phyloP scores from a whole-genome alignment of 192 early-diverging fungal species.

The Coemansia sp. region DNA sequence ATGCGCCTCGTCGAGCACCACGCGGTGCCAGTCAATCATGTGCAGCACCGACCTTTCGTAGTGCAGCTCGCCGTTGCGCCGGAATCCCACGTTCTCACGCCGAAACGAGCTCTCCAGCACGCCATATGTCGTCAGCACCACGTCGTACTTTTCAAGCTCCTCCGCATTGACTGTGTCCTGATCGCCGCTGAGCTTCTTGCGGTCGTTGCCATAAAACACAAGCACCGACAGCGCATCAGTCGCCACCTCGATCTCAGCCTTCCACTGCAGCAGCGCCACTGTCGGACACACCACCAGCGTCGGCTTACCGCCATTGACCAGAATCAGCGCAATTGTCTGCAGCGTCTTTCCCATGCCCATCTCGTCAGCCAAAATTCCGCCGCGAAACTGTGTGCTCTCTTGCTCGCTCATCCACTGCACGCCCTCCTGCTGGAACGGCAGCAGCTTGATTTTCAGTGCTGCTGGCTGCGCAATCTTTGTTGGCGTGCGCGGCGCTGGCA shows the following conservation, averaged over 20 bases:
- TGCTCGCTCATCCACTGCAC: slow-evolving; percentile 82
- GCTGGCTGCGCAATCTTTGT: slow-evolving; percentile 61
- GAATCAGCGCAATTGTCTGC: slow-evolving; percentile 81
- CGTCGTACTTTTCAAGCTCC: slow-evolving; percentile 66
- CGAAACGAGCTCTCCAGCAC: slow-evolving; percentile 74
- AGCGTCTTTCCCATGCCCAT: slow-evolving; percentile 98
- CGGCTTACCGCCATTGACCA: slow-evolving; percentile 62
- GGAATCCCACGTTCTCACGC: slow-evolving; percentile 70
- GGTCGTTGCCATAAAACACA: slow-evolving; percentile 75
- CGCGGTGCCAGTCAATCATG: slow-evolving; percentile 73
- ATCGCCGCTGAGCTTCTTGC: slow-evolving; percentile 55
- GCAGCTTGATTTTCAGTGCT: slow-evolving; percentile 66
- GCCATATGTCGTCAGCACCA: slow-evolving; percentile 76
- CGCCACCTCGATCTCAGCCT: slow-evolving; percentile 70
- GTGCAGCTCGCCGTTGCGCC: slow-evolving; percentile 59
- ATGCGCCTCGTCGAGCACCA: slow-evolving; percentile 87
- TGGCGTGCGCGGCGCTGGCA: slow-evolving; percentile 5
- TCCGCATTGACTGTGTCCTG: slow-evolving; percentile 10
- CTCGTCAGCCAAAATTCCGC: slow-evolving; percentile 82
- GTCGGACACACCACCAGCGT: slow-evolving; percentile 86
- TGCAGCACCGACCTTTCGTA: slow-evolving; percentile 72
- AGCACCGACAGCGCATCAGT: slow-evolving; percentile 63
- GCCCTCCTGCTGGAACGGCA: slow-evolving; percentile 89
- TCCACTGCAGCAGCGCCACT: slow-evolving; percentile 89
- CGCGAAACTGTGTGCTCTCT: slow-evolving; percentile 67